Conservation (phyloP, 2,329 filamentous ascomycete genomes). For the Penicillium verrucosum region DNA sequence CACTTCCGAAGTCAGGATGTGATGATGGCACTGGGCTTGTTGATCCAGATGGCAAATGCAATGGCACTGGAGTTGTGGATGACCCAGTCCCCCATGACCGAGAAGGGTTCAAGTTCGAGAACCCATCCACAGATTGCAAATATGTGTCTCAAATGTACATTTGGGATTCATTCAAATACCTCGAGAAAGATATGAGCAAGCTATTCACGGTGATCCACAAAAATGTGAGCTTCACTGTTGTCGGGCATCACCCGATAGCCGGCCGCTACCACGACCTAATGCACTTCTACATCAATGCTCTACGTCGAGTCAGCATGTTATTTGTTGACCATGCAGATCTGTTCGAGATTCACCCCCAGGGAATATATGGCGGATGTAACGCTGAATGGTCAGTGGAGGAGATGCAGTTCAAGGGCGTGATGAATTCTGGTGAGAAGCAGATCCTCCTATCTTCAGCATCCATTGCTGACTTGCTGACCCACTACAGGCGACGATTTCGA, state of each 20-base stretch:
- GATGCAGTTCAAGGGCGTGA: constrained; percentile 30
- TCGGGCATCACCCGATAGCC: constrained; percentile 34
- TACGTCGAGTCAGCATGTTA: constrained; percentile 28
- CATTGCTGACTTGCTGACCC: neutral
- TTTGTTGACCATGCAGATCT: constrained; percentile 30
- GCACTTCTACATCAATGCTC: constrained; percentile 35
- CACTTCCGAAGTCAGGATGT: neutral
- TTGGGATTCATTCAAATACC: constrained; percentile 32
- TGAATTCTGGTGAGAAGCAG: constrained; percentile 31
- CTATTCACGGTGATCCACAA: constrained; percentile 34
- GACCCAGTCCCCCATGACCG: constrained; percentile 17
- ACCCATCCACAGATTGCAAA: constrained; percentile 31
- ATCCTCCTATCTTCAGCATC: neutral
- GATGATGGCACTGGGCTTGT: constrained; percentile 27
- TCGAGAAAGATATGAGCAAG: constrained; percentile 33
- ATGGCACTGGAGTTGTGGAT: constrained; percentile 27
- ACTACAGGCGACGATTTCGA: constrained; percentile 29
- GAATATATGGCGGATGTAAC: constrained; percentile 35
- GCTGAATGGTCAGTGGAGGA: constrained; percentile 34
- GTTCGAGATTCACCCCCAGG: constrained; percentile 31
- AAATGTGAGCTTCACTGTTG: constrained; percentile 32
- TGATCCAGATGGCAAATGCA: constrained; percentile 26
- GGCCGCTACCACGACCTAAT: constrained; percentile 32
- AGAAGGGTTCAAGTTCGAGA: constrained; percentile 33
- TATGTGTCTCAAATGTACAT: constrained; percentile 34